Evolutionary conservation across 1,139 yeast genomes (phyloP).

Genomic region (Geotrichum fermentans): DNA sequence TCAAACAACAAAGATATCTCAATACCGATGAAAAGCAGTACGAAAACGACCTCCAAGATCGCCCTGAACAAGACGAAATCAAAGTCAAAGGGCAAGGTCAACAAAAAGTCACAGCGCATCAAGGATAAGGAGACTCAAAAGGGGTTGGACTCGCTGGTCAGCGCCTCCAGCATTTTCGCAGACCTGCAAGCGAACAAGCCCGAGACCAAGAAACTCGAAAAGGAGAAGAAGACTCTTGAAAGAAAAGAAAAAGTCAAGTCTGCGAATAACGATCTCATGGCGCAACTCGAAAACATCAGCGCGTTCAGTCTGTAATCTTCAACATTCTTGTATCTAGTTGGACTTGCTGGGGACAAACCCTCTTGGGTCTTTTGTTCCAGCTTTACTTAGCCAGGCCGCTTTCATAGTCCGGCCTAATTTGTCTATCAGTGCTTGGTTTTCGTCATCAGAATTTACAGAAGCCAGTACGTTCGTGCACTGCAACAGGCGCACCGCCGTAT

Average conservation of each 20-base stretch:
- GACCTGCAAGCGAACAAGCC: slow-evolving; percentile 30
- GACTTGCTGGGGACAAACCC: slow-evolving; percentile 26
- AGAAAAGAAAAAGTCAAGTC: slow-evolving; percentile 39
- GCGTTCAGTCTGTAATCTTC: slow-evolving; percentile 44
- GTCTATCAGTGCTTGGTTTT: slow-evolving; percentile 51
- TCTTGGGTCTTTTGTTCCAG: slow-evolving; percentile 33
- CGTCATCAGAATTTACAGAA: slow-evolving; percentile 48
- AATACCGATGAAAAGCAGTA: slow-evolving; percentile 10
- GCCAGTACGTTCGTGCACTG: slow-evolving; percentile 56
- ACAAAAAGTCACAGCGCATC: slow-evolving; percentile 25
- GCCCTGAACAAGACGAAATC: slow-evolving; percentile 14
- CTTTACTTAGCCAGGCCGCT: slow-evolving; percentile 31
- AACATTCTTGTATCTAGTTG: background rate
- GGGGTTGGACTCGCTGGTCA: slow-evolving; percentile 27
- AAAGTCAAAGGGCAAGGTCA: slow-evolving; percentile 16
- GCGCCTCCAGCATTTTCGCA: slow-evolving; percentile 43
- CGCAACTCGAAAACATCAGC: slow-evolving; percentile 56
- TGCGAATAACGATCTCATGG: slow-evolving; percentile 49
- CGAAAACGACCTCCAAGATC: slow-evolving; percentile 13
- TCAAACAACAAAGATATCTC: background rate
- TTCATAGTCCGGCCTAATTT: slow-evolving; percentile 36
- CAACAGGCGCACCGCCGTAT: slow-evolving; percentile 41
- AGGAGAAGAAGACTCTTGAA: slow-evolving; percentile 23
- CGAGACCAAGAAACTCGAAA: slow-evolving; percentile 37
- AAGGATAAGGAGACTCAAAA: slow-evolving; percentile 26